Conservation (phyloP, 2,329 filamentous ascomycete genomes). For the Pseudogymnoascus sp. region DNA sequence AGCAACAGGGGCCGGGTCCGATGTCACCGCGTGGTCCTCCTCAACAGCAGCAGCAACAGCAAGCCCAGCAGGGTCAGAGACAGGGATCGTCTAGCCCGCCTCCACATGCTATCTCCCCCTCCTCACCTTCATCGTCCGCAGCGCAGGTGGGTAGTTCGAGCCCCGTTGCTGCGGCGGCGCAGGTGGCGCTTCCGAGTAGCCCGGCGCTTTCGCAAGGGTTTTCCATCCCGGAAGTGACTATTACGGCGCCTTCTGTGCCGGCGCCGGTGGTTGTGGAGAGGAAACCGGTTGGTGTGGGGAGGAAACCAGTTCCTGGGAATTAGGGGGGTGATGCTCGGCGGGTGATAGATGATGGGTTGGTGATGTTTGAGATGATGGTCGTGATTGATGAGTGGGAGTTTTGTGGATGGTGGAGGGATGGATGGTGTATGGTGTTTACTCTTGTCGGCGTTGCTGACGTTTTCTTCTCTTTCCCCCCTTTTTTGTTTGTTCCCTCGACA, state of each 20-base stretch:
- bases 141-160: slow-evolving; percentile 10
- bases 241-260: slow-evolving; percentile 11
- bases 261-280: not conserved
- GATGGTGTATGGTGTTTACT: not conserved
- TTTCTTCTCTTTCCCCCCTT: not conserved
- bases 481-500: not conserved
- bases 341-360: not conserved
- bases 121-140: slow-evolving; percentile 9
- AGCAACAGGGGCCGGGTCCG: slow-evolving; percentile 9
- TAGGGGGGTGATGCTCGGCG: not conserved
- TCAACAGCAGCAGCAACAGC: not conserved
- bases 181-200: slow-evolving; percentile 19
- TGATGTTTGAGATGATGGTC: not conserved
- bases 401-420: not conserved
- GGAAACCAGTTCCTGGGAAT: slow-evolving; percentile 29
- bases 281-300: slow-evolving; percentile 15
- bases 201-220: slow-evolving; percentile 19
- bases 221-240: slow-evolving; percentile 4
- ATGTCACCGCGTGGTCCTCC: slow-evolving; percentile 5
- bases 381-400: not conserved
- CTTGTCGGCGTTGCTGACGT: not conserved
- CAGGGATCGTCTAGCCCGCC: slow-evolving; percentile 1
- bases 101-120: slow-evolving; percentile 11
- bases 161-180: slow-evolving; percentile 10
- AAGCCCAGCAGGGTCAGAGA: not conserved